These are phyloP conservation scores for Chrysoporthe deuterocubensis DNA, from an alignment of 2,329 filamentous ascomycete species.

Conservation along the genomic window DNA sequence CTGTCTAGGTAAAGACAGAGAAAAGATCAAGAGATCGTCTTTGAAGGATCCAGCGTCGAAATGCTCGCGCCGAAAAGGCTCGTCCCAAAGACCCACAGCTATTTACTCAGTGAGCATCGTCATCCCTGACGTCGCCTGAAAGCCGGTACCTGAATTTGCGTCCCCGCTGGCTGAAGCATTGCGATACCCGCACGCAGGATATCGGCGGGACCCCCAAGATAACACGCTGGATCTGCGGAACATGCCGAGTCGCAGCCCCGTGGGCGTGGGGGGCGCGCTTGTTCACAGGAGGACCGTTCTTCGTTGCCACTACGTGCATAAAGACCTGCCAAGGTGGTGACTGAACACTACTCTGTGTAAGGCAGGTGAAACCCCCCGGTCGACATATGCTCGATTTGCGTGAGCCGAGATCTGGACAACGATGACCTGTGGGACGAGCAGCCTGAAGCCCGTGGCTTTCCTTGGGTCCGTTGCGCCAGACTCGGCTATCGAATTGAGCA, in stretches of 20 bases:
- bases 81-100: background rate
- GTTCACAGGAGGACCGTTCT: background rate
- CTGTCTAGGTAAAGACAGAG: too few species aligned
- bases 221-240: background rate
- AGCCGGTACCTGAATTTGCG: background rate
- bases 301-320: background rate
- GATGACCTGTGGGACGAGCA: background rate
- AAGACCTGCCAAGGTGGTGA: constrained; percentile 1
- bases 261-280: background rate
- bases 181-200: background rate
- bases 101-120: background rate
- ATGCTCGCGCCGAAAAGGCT: background rate
- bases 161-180: background rate
- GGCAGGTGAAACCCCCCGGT: background rate
- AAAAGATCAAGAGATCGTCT: too few species aligned
- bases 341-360: constrained; percentile 1
- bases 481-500: background rate
- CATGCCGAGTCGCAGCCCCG: background rate
- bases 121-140: background rate
- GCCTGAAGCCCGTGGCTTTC: background rate
- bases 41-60: too few species aligned
- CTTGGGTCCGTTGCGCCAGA: background rate
- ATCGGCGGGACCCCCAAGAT: background rate
- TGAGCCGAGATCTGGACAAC: background rate
- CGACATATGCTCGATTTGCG: background rate